Conservation (phyloP, 352 stramenopile genomes). For the Peronosclerospora sorghi region DNA sequence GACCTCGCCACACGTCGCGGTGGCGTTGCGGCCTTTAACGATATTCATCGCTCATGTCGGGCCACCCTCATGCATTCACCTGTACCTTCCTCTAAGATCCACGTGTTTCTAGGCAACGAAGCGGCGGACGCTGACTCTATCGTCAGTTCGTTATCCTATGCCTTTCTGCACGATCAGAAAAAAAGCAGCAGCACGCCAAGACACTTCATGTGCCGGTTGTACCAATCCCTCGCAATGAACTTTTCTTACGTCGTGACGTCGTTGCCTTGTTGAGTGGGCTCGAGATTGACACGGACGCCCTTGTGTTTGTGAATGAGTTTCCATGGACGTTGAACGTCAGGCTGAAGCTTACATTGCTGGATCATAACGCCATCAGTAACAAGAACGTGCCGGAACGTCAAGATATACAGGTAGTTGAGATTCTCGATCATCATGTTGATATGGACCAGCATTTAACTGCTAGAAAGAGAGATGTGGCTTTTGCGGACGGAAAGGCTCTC, state of each 20-base stretch:
- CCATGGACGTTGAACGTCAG: slow-evolving; percentile 26
- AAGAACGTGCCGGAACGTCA: slow-evolving; percentile 27
- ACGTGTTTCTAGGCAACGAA: slow-evolving; percentile 72
- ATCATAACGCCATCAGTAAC: slow-evolving; percentile 66
- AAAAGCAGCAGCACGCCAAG: slow-evolving; percentile 5
- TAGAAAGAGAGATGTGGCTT: slow-evolving; percentile 49
- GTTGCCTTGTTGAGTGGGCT: slow-evolving; percentile 44
- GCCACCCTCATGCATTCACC: slow-evolving; percentile 2
- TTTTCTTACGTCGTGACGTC: slow-evolving; percentile 60
- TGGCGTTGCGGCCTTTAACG: slow-evolving; percentile 13
- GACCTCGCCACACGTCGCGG: slow-evolving; percentile 4
- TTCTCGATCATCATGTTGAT: slow-evolving; percentile 76
- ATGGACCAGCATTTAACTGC: slow-evolving; percentile 32
- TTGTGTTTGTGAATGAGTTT: slow-evolving; percentile 76
- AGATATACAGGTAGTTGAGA: slow-evolving; percentile 39
- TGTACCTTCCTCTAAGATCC: slow-evolving; percentile 14
- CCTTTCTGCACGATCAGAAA: slow-evolving; percentile 24
- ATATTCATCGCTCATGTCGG: slow-evolving; percentile 10
- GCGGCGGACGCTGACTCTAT: slow-evolving; percentile 77
- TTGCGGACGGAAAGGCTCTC: slow-evolving; percentile 49
- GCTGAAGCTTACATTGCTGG: slow-evolving; percentile 44
- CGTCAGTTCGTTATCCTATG: slow-evolving; percentile 63
- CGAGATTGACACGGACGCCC: slow-evolving; percentile 33
- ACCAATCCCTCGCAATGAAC: slow-evolving; percentile 46
- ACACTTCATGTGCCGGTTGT: slow-evolving; percentile 43